These are phyloP conservation scores for Ustilago hordei DNA, from an alignment of 1,284 basidiomycete species.

Conservation along the genomic window DNA sequence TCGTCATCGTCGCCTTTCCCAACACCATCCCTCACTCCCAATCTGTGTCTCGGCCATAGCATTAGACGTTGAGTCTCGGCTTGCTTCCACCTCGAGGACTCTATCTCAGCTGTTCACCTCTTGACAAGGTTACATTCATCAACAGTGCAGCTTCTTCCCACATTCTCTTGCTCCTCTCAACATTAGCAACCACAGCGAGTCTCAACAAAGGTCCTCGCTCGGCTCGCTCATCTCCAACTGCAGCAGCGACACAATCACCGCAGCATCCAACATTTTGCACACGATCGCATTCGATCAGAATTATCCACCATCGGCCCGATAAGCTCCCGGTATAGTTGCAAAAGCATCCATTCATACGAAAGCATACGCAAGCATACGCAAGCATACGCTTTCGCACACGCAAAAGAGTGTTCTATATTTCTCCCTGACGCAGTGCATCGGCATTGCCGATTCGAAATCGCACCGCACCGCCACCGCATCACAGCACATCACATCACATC, in stretches of 20 bases:
- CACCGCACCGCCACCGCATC: constrained; percentile 27
- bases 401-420: background rate
- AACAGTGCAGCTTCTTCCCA: background rate
- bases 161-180: constrained; percentile 1
- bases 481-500: constrained; percentile 11
- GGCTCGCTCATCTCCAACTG: background rate
- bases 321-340: background rate
- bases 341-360: background rate
- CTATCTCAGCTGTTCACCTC: background rate
- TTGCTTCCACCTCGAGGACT: background rate
- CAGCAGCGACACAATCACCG: background rate
- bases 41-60: background rate
- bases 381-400: background rate
- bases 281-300: background rate
- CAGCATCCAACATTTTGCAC: background rate
- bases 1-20: constrained; percentile 5
- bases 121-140: background rate
- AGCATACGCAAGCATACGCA: background rate
- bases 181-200: background rate
- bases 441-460: constrained; percentile 29
- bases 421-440: constrained; percentile 24
- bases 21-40: background rate
- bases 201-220: background rate
- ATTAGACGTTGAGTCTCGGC: background rate
- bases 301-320: background rate